A percentile compares a stretch with the other conserved stretches of the same genome.
phyloP scores from a whole-genome alignment of 169 alveolate species.

The Cryptosporidium sp. region DNA sequence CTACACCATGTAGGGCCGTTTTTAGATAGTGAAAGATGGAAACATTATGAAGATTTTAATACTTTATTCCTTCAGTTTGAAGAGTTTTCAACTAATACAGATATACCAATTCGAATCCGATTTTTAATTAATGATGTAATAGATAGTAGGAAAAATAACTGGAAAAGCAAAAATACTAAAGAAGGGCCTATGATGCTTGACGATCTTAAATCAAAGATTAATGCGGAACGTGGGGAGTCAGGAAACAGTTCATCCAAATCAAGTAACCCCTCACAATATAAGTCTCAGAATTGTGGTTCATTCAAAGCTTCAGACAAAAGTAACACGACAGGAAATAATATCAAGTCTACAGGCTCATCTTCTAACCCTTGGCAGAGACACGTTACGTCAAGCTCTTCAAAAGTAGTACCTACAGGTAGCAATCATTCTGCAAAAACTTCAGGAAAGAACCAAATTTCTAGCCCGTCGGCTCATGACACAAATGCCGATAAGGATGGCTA shows the following conservation, averaged over 20 bases:
- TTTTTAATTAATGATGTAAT: constrained; percentile 86
- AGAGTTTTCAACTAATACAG: constrained; percentile 83
- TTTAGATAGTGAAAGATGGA: constrained; percentile 83
- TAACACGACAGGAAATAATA: neutral
- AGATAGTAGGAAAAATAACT: constrained; percentile 85
- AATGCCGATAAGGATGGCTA: neutral
- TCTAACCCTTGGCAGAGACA: constrained; percentile 41
- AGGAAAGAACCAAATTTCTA: neutral
- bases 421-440: neutral
- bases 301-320: neutral
- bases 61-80: constrained; percentile 81
- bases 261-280: constrained; percentile 2
- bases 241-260: neutral
- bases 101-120: constrained; percentile 84
- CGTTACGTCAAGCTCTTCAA: constrained; percentile 11
- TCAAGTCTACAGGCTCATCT: neutral
- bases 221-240: constrained; percentile 69
- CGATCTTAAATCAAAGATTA: constrained; percentile 62
- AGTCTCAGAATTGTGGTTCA: constrained; percentile 13
- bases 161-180: constrained; percentile 83
- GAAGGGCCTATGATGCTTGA: constrained; percentile 77
- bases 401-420: neutral
- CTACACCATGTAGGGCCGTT: constrained; percentile 88
- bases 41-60: constrained; percentile 82
- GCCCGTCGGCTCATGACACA: neutral